phyloP scores from a whole-genome alignment of 1,139 yeast species.

The Pichiaceae sp. region DNA sequence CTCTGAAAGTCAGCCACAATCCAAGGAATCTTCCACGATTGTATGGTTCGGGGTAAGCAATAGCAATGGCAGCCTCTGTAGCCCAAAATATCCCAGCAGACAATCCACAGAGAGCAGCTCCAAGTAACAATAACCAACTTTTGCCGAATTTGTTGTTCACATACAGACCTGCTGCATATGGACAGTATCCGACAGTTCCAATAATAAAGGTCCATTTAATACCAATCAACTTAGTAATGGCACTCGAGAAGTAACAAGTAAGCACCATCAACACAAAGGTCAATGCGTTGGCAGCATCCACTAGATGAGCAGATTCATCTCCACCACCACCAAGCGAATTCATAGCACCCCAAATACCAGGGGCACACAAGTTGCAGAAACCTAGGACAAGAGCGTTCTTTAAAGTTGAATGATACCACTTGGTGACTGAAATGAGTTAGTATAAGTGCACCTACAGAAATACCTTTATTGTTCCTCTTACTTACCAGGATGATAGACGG shows the following conservation, averaged over 20 bases:
- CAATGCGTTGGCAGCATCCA: slow-evolving; percentile 1
- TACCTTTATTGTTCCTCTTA: too few relatives aligned
- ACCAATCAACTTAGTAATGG: slow-evolving; percentile 6
- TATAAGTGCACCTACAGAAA: too few relatives aligned
- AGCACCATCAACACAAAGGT: slow-evolving; percentile 1
- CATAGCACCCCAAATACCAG: slow-evolving; percentile 3
- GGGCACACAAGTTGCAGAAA: not conserved
- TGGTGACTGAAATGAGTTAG: slow-evolving; percentile 1
- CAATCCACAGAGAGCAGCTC: slow-evolving; percentile 18
- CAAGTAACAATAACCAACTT: slow-evolving; percentile 18
- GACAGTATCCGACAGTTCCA: slow-evolving; percentile 19
- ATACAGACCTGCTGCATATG: slow-evolving; percentile 21
- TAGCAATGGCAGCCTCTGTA: slow-evolving; percentile 20
- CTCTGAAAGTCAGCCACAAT: slow-evolving; percentile 19
- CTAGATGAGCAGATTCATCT: slow-evolving; percentile 1
- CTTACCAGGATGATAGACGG: not conserved
- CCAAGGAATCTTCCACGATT: slow-evolving; percentile 20
- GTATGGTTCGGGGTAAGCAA: slow-evolving; percentile 15
- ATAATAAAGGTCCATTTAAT: slow-evolving; percentile 9
- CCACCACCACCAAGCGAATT: slow-evolving; percentile 1
- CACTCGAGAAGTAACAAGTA: slow-evolving; percentile 3
- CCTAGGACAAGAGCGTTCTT: slow-evolving; percentile 1
- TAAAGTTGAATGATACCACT: slow-evolving; percentile 1
- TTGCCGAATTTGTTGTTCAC: slow-evolving; percentile 18
- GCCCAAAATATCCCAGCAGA: slow-evolving; percentile 15